Conservation (phyloP, 2,329 filamentous ascomycete species). For the Emmonsia crescens region DNA sequence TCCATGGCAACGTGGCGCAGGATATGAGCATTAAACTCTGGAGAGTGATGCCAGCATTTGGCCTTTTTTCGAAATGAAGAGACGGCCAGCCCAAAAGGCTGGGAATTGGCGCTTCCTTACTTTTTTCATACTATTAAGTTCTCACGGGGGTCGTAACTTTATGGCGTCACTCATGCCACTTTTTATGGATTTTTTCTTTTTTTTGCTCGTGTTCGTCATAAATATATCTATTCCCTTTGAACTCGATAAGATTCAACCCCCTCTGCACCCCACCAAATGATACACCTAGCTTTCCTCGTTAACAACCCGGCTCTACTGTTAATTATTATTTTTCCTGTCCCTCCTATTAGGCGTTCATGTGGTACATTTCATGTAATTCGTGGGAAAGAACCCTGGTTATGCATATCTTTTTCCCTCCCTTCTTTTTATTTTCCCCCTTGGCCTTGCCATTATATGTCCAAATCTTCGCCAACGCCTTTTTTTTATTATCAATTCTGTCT, state of each 20-base stretch:
- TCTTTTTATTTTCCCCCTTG: background rate
- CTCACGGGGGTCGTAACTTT: background rate
- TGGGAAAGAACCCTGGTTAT: background rate
- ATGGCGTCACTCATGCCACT: background rate
- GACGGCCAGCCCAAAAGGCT: constrained; percentile 20
- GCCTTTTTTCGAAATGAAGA: constrained; percentile 24
- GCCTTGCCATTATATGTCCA: too few relatives aligned
- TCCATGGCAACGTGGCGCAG: constrained; percentile 56
- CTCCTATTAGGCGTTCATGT: background rate
- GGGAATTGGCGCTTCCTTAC: constrained; percentile 13
- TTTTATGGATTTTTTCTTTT: background rate
- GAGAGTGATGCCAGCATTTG: background rate
- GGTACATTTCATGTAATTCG: background rate
- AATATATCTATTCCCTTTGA: background rate
- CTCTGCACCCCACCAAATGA: background rate
- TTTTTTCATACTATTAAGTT: constrained; percentile 4
- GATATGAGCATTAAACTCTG: constrained; percentile 46
- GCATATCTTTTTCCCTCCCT: background rate
- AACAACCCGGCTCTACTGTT: background rate
- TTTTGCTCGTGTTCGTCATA: background rate
- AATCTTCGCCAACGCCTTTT: too few relatives aligned
- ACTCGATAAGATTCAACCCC: background rate
- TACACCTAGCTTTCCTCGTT: background rate
- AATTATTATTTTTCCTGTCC: background rate
- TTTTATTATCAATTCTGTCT: too few relatives aligned